Evolutionary conservation across 257 asterid genomes (phyloP).

Genomic region (Ligustrum vulgare): DNA sequence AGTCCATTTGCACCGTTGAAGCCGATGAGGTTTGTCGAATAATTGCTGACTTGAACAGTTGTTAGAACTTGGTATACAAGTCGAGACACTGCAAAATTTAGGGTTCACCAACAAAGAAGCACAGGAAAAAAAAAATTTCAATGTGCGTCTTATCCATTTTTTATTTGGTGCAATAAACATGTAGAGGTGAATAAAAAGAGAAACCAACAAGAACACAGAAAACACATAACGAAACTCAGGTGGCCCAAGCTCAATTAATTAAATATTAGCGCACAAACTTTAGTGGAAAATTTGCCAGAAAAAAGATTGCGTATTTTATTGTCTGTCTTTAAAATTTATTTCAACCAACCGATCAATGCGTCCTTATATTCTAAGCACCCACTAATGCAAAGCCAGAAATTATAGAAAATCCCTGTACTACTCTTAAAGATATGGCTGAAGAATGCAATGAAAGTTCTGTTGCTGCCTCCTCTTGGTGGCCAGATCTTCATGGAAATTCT

Average conservation of each 20-base stretch:
- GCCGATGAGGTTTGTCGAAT: too few relatives aligned
- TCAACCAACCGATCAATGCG: slow-evolving; percentile 4
- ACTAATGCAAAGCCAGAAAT: background rate
- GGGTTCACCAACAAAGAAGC: too few relatives aligned
- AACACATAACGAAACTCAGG: background rate
- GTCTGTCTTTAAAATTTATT: slow-evolving; percentile 20
- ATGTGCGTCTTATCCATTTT: background rate
- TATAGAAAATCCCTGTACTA: background rate
- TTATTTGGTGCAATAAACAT: background rate
- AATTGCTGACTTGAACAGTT: too few relatives aligned
- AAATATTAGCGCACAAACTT: slow-evolving; percentile 26
- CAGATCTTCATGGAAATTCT: background rate
- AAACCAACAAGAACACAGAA: background rate
- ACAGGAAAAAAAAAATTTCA: too few relatives aligned
- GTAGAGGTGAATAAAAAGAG: background rate
- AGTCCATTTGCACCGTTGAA: too few relatives aligned
- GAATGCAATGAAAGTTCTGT: background rate
- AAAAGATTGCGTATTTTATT: slow-evolving; percentile 26
- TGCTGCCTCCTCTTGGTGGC: background rate
- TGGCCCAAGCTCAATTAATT: background rate
- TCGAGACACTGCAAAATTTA: too few relatives aligned
- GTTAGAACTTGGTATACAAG: too few relatives aligned
- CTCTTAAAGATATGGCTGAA: background rate
- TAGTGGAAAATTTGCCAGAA: slow-evolving; percentile 3
- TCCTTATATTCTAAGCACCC: slow-evolving; percentile 11